Conservation (phyloP, 257 asterid species). For the Salvia splendens region DNA sequence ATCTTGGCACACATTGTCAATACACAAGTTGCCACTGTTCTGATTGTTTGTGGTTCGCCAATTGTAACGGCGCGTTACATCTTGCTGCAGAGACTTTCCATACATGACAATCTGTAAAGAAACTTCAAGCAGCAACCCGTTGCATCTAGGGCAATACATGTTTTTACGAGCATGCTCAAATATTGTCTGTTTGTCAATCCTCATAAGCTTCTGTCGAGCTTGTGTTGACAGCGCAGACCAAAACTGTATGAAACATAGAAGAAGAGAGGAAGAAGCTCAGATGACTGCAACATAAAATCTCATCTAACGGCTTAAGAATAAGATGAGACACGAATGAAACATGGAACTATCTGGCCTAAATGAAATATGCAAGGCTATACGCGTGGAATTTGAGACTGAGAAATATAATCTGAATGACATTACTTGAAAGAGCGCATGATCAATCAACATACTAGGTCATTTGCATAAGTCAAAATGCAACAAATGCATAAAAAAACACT, state of each 20-base stretch:
- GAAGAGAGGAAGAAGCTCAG: not conserved
- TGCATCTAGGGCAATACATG: constrained; percentile 98
- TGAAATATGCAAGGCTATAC: not conserved
- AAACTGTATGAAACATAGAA: constrained; percentile 52
- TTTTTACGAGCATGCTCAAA: constrained; percentile 97
- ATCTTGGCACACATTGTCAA: constrained; percentile 52
- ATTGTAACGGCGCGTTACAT: constrained; percentile 44
- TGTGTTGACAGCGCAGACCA: constrained; percentile 85
- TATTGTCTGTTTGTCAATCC: constrained; percentile 83
- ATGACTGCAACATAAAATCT: not conserved
- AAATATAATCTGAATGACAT: not conserved
- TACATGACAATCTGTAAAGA: constrained; percentile 85
- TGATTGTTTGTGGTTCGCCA: constrained; percentile 42
- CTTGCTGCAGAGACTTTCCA: constrained; percentile 87
- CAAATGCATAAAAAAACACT: constrained; percentile 8
- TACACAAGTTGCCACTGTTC: constrained; percentile 43
- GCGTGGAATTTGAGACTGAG: not conserved
- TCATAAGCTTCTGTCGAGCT: constrained; percentile 80
- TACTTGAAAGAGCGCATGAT: too few species aligned
- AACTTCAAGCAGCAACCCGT: constrained; percentile 91
- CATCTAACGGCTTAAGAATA: not conserved
- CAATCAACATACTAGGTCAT: not conserved
- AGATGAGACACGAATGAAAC: not conserved
- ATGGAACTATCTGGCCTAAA: not conserved
- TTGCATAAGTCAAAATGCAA: constrained; percentile 7